Conservation (phyloP, 163 green algal genomes). For the Dunaliella salina region DNA sequence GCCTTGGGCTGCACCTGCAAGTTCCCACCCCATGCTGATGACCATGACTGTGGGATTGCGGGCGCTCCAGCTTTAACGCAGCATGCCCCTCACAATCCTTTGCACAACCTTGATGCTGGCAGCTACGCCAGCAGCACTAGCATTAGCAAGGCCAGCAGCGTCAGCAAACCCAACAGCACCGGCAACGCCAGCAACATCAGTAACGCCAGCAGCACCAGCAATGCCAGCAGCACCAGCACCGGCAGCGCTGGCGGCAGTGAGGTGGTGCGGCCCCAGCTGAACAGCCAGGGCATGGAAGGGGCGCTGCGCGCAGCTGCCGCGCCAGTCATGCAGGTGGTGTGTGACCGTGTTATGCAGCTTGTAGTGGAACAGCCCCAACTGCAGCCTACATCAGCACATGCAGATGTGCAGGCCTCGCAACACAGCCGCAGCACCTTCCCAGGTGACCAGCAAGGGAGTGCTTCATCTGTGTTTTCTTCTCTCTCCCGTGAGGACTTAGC, state of each 20-base stretch:
- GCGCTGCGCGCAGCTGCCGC: background rate
- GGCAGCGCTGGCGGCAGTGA: background rate
- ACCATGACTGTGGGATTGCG: too few relatives aligned
- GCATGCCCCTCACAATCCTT: too few relatives aligned
- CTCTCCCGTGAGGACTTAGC: too few relatives aligned
- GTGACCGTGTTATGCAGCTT: slow-evolving; percentile 1
- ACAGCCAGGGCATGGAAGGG: background rate
- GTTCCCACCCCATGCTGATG: background rate
- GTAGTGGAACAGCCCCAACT: background rate
- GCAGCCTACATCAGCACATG: too few relatives aligned
- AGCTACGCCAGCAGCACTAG: too few relatives aligned
- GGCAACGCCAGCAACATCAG: background rate
- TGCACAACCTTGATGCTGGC: too few relatives aligned
- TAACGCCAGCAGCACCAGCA: background rate
- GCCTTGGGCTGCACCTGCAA: slow-evolving; percentile 6
- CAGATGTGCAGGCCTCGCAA: too few relatives aligned
- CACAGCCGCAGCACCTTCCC: too few relatives aligned
- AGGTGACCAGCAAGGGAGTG: too few relatives aligned
- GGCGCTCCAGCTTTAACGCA: too few relatives aligned
- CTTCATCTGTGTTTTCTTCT: too few relatives aligned
- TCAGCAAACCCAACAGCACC: background rate
- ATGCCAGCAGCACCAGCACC: background rate
- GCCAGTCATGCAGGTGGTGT: background rate
- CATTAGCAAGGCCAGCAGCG: background rate
- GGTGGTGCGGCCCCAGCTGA: background rate